Percentiles rank a stretch among this genome's conserved stretches.
Conservation (phyloP, 371 early-diverging fungal genomes). For the Rhizopus delemar region DNA sequence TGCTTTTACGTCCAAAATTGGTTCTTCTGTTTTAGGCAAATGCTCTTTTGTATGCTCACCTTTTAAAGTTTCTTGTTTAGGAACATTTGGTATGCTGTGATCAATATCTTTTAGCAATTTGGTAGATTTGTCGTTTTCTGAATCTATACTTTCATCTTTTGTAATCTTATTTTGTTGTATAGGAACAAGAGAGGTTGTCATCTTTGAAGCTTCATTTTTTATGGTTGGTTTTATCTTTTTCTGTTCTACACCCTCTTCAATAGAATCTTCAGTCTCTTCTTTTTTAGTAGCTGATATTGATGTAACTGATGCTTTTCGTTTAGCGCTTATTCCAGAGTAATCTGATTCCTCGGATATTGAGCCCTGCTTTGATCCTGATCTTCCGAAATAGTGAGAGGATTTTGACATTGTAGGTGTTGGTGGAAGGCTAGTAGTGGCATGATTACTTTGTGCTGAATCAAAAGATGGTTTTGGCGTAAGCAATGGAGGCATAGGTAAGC, state of each 20-base stretch:
- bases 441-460: not conserved
- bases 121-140: not conserved
- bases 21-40: not conserved
- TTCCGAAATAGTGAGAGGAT: slow-evolving; percentile 4
- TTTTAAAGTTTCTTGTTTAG: not conserved
- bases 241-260: not conserved
- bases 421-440: not conserved
- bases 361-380: slow-evolving; percentile 6
- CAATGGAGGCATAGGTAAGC: slow-evolving; percentile 35
- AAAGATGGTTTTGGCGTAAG: not conserved
- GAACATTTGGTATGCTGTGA: too few relatives aligned
- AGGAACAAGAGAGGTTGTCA: not conserved
- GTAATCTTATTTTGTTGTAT: not conserved
- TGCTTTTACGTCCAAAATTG: not conserved
- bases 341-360: slow-evolving; percentile 18
- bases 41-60: not conserved
- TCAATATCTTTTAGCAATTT: too few relatives aligned
- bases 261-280: slow-evolving; percentile 1
- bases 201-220: not conserved
- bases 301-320: slow-evolving; percentile 15
- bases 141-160: not conserved
- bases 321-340: not conserved
- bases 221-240: slow-evolving; percentile 4
- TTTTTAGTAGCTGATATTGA: slow-evolving; percentile 3
- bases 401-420: slow-evolving; percentile 7